Conservation (phyloP, 2,329 filamentous ascomycete genomes). For the Phaeosphaeriaceae sp. region DNA sequence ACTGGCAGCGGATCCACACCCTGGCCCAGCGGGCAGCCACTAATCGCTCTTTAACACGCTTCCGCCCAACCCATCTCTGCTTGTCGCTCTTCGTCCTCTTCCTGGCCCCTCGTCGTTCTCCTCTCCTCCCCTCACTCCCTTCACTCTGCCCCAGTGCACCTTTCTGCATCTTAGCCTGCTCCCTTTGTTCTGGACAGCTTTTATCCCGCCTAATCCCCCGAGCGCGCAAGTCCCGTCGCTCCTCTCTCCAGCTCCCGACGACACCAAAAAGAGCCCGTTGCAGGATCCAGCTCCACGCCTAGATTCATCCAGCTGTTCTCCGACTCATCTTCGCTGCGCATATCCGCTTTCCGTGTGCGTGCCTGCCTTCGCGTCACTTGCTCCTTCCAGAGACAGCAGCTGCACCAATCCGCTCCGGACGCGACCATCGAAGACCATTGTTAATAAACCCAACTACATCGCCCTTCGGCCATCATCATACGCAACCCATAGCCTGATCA, state of each 20-base stretch:
- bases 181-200: constrained; percentile 40
- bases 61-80: constrained; percentile 61
- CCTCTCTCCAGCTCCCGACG: constrained; percentile 9
- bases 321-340: constrained; percentile 19
- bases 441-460: constrained; percentile 48
- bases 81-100: constrained; percentile 63
- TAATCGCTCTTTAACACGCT: constrained; percentile 9
- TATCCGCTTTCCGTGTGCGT: constrained; percentile 13
- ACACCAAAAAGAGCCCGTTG: constrained; percentile 31
- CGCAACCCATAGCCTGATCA: constrained; percentile 39
- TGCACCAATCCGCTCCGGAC: constrained; percentile 9
- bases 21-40: constrained; percentile 19
- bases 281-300: constrained; percentile 3
- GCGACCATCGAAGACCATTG: constrained; percentile 33
- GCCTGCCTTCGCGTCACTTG: constrained; percentile 9
- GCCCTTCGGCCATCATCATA: constrained; percentile 46
- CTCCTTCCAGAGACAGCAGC: constrained; percentile 23
- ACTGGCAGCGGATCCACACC: constrained; percentile 17
- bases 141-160: constrained; percentile 35
- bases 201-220: constrained; percentile 37
- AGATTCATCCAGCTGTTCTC: not conserved
- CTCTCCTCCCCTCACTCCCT: constrained; percentile 62
- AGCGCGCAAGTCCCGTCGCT: constrained; percentile 50
- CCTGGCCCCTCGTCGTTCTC: constrained; percentile 37
- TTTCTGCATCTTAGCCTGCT: constrained; percentile 46